phyloP scores from a whole-genome alignment of 176 grass and related monocot species.

The Pharus latifolius region DNA sequence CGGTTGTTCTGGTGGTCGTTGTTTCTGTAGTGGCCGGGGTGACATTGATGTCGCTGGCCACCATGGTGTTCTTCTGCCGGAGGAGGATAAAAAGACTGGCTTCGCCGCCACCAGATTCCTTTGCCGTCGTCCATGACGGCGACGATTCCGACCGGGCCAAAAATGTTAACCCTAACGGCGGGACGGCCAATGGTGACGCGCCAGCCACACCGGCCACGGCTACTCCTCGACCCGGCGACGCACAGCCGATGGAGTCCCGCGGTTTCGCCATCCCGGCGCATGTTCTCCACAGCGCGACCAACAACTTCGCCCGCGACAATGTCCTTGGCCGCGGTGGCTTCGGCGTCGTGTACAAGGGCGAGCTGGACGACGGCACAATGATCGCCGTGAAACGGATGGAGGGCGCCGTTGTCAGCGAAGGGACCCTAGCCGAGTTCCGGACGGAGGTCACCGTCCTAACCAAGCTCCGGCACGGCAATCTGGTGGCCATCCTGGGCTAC shows the following conservation, averaged over 20 bases:
- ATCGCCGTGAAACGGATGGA: slow-evolving; percentile 27
- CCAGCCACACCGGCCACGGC: too few species aligned
- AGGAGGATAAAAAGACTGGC: too few species aligned
- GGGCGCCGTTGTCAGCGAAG: neutral
- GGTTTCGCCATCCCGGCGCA: slow-evolving; percentile 1
- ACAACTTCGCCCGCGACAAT: slow-evolving; percentile 14
- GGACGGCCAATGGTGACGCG: too few species aligned
- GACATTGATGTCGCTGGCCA: slow-evolving; percentile 2
- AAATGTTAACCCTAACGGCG: too few species aligned
- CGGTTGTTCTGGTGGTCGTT: too few species aligned
- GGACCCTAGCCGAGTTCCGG: slow-evolving; percentile 8
- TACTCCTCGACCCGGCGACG: too few species aligned
- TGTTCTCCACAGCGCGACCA: slow-evolving; percentile 6
- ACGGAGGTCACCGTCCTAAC: slow-evolving; percentile 22
- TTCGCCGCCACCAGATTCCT: too few species aligned
- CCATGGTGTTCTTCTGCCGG: too few species aligned
- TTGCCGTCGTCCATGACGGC: too few species aligned
- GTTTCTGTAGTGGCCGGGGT: neutral
- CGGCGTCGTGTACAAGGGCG: slow-evolving; percentile 19
- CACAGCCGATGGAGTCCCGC: neutral
- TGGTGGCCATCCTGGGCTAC: slow-evolving; percentile 17
- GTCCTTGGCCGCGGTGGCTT: slow-evolving; percentile 19
- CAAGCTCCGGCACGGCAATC: slow-evolving; percentile 2
- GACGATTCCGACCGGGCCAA: too few species aligned
- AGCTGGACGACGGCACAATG: slow-evolving; percentile 16